phyloP scores from a whole-genome alignment of 306 rosid species.

The Dalbergia cochinchinensis region DNA sequence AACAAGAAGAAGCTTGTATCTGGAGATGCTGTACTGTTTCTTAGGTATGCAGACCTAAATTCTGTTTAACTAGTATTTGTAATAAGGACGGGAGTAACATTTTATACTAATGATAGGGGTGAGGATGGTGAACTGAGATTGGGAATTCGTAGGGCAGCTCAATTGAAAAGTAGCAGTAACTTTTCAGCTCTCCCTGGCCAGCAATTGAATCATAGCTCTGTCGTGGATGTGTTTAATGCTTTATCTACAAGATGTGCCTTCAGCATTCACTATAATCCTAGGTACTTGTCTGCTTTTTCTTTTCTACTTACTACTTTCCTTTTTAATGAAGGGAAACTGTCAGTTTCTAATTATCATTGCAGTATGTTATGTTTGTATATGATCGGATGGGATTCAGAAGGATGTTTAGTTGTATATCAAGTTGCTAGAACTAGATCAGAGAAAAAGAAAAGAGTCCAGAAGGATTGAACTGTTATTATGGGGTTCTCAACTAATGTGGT shows the following conservation, averaged over 20 bases:
- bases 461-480: too few relatives aligned
- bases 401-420: background rate
- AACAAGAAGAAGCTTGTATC: constrained; percentile 95
- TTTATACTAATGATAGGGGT: constrained; percentile 61
- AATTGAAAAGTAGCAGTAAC: constrained; percentile 61
- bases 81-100: background rate
- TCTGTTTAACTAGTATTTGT: constrained; percentile 2
- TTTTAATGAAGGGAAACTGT: background rate
- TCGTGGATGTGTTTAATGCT: constrained; percentile 71
- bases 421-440: too few relatives aligned
- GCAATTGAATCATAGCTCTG: constrained; percentile 60
- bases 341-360: background rate
- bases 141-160: constrained; percentile 87
- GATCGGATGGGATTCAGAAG: background rate
- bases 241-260: constrained; percentile 64
- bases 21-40: constrained; percentile 94
- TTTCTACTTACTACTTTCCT: constrained; percentile 10
- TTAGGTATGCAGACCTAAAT: constrained; percentile 57
- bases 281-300: constrained; percentile 55
- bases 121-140: constrained; percentile 87
- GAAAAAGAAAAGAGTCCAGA: too few relatives aligned
- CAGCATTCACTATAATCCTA: constrained; percentile 76
- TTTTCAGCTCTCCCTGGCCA: constrained; percentile 56
- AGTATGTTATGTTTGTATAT: constrained; percentile 4
- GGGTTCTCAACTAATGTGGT: too few relatives aligned